Base-by-base conservation (phyloP, 1,284 basidiomycete species). In the Heterobasidion irregulare region DNA sequence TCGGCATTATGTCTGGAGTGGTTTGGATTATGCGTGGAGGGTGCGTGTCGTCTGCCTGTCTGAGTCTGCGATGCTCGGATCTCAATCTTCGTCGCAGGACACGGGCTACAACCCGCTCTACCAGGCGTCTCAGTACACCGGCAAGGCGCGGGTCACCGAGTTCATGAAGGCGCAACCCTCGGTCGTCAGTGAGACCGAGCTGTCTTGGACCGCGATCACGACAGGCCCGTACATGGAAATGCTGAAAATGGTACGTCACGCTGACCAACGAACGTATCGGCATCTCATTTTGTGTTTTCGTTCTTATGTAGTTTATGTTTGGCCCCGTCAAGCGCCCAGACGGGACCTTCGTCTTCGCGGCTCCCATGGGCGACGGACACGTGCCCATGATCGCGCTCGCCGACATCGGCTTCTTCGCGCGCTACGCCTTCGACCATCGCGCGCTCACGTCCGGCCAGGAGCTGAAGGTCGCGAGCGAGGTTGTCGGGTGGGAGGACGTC, bases 181-280 rank as follows among this genome's bases (percentile, higher is more conserved):
- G 8, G 65, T 65, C n/a, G 63, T 67, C 15, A 65, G 63, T 46
- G 68, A 72, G 13, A 56, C 64, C 15, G 68, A 65, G 6, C 64
- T 78, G 57, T 68, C 70, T 6, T 76, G 75, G 74, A 70, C 68
- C 10, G 66, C 69, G 18, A 65, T 77, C 47, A 69, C 70, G 7
- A 70, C 73, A n/a, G 73, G 72, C 1, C 72, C 73, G 1, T 77
- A 76, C 64, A 70, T 75, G 63, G 75, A 78, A 45, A 74, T 75
- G 72, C 61, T 77, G 8, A 66, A 67, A 41, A 60, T 62, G 43
- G 70, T 72, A 55, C 57, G 74, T 1, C 12, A 41, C 38, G 38
- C 12, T 8, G 38, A 3, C 10, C 6, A n/a, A 41, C n/a, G 38
- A 26, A 26, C 26, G 26, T 5, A 26, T 26, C 26, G 26, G 26